Conservation (phyloP, 768 basidiomycete genomes). For the Cystobasidium tubakii region DNA sequence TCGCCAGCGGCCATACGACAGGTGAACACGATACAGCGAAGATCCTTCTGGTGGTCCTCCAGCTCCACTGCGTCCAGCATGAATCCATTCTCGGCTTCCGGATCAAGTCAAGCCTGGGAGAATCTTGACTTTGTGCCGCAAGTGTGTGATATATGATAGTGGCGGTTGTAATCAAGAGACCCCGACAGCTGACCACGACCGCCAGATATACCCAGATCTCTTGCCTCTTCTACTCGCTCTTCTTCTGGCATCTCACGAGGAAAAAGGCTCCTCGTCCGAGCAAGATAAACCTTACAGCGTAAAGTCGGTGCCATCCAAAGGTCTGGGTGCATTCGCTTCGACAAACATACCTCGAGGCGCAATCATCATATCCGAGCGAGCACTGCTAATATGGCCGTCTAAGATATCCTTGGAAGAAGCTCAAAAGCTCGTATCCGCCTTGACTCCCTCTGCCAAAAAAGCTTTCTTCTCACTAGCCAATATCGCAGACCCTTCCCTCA, state of each 20-base stretch:
- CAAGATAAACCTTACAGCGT: constrained; percentile 23
- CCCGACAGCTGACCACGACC: too few relatives aligned
- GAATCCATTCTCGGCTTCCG: constrained; percentile 23
- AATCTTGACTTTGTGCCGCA: constrained; percentile 29
- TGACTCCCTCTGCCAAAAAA: constrained; percentile 25
- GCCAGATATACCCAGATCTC: constrained; percentile 16
- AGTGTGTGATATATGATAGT: background rate
- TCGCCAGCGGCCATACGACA: background rate
- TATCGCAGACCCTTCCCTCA: constrained; percentile 13
- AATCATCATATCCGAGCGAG: constrained; percentile 28
- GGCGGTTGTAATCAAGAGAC: background rate
- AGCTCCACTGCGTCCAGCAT: background rate
- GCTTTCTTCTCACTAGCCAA: constrained; percentile 34
- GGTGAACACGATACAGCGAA: background rate
- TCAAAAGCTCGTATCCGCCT: background rate
- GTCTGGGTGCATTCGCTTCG: constrained; percentile 25
- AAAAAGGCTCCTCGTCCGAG: background rate
- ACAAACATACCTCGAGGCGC: constrained; percentile 21
- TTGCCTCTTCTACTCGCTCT: constrained; percentile 19
- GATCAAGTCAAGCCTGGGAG: constrained; percentile 25
- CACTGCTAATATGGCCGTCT: constrained; percentile 33
- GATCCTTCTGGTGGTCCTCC: constrained; percentile 18
- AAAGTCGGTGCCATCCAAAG: constrained; percentile 15
- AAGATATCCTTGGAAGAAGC: constrained; percentile 18
- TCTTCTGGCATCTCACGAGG: constrained; percentile 5